These are phyloP conservation scores for Linderniella brevidens DNA, from an alignment of 257 asterid genomes.

Conservation along the genomic window DNA sequence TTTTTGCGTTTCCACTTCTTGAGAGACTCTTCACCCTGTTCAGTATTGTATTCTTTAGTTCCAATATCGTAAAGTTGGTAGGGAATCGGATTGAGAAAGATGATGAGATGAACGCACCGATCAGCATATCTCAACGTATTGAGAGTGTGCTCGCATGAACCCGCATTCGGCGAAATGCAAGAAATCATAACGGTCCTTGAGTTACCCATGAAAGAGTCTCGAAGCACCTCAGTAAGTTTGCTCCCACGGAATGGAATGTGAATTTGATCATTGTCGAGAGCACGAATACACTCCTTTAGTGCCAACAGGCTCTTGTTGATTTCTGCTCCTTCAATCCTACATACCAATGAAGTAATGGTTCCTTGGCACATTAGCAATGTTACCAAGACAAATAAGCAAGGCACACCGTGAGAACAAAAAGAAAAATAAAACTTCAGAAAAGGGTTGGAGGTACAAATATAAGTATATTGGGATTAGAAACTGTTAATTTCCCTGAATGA, in stretches of 20 bases:
- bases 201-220: constrained; percentile 94
- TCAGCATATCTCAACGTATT: constrained; percentile 95
- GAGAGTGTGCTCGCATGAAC: constrained; percentile 96
- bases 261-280: constrained; percentile 91
- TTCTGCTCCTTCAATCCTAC: constrained; percentile 99
- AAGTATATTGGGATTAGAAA: too few relatives aligned
- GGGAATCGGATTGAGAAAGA: constrained; percentile 2
- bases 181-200: constrained; percentile 97
- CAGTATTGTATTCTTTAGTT: constrained; percentile 13
- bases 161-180: constrained; percentile 91
- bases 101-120: constrained; percentile 39
- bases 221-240: constrained; percentile 94
- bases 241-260: constrained; percentile 98
- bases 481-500: too few relatives aligned
- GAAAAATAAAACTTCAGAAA: too few relatives aligned
- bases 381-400: background rate
- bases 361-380: too few relatives aligned
- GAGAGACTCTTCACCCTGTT: constrained; percentile 93
- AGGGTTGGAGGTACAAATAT: too few relatives aligned
- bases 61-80: constrained; percentile 4
- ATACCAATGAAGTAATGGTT: background rate
- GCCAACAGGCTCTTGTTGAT: constrained; percentile 92
- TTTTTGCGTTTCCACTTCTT: constrained; percentile 61
- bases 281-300: constrained; percentile 91
- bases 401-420: background rate